Evolutionary conservation across 2,329 filamentous ascomycete species (phyloP).

Genomic region (Metarhizium rileyi): DNA sequence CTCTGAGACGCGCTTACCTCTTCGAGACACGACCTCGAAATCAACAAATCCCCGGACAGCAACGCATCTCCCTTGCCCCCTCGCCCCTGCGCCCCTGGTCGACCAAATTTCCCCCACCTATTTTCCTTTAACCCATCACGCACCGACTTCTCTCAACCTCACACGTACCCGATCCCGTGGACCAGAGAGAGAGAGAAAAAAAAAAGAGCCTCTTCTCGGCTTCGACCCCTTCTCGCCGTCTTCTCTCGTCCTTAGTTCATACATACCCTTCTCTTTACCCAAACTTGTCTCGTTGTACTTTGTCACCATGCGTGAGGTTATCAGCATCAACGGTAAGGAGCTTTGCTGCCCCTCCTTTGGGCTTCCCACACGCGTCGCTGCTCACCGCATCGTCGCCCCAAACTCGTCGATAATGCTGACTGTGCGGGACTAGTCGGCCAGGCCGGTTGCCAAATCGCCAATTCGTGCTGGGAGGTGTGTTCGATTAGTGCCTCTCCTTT

Average conservation of each 20-base stretch:
- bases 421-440: constrained; percentile 71
- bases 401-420: constrained; percentile 36
- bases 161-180: constrained; percentile 10
- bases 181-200: constrained; percentile 9
- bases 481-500: constrained; percentile 6
- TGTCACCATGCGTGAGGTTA: constrained; percentile 94
- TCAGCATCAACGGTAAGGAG: constrained; percentile 89
- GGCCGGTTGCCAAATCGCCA: constrained; percentile 99
- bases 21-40: constrained; percentile 23
- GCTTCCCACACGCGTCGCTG: constrained; percentile 14
- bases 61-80: constrained; percentile 13
- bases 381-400: constrained; percentile 5
- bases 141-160: constrained; percentile 16
- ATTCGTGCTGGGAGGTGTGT: constrained; percentile 99
- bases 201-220: constrained; percentile 8
- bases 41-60: constrained; percentile 29
- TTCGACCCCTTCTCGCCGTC: constrained; percentile 15
- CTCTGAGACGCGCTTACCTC: constrained; percentile 22
- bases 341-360: constrained; percentile 20
- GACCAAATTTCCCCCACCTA: constrained; percentile 40
- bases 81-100: constrained; percentile 24
- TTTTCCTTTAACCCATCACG: constrained; percentile 23
- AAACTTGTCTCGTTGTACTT: constrained; percentile 11
- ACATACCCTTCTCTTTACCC: constrained; percentile 12
- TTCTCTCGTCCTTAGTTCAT: constrained; percentile 13